phyloP scores from a whole-genome alignment of 2,329 filamentous ascomycete species.

The Mycocentrospora acerina region DNA sequence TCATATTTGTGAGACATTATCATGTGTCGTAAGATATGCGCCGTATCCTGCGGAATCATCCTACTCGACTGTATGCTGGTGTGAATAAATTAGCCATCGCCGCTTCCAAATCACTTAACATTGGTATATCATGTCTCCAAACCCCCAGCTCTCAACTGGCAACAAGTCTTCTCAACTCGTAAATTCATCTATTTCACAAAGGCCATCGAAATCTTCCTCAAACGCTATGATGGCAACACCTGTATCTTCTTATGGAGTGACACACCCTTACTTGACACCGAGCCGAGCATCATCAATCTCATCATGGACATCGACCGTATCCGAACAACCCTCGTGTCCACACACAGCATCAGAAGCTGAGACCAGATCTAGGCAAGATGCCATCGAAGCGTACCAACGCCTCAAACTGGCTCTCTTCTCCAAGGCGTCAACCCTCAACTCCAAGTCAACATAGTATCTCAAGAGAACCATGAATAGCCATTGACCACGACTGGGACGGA shows the following conservation, averaged over 20 bases:
- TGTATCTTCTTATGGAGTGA: slow-evolving; percentile 12
- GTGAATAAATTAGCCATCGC: no score
- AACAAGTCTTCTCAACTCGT: slow-evolving; percentile 16
- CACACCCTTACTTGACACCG: slow-evolving; percentile 31
- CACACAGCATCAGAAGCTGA: slow-evolving; percentile 15
- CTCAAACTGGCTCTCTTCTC: slow-evolving; percentile 36
- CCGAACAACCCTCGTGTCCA: slow-evolving; percentile 17
- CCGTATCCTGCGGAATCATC: no score
- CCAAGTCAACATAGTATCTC: neutral
- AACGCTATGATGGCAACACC: slow-evolving; percentile 13
- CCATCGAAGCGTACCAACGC: slow-evolving; percentile 38
- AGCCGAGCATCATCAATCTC: slow-evolving; percentile 32
- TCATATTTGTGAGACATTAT: neutral
- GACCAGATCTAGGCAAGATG: slow-evolving; percentile 23
- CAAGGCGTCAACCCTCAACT: slow-evolving; percentile 31
- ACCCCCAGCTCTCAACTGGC: neutral
- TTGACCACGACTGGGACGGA: no score
- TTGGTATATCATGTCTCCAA: slow-evolving; percentile 13
- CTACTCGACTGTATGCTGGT: no score
- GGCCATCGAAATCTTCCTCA: slow-evolving; percentile 20
- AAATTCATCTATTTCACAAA: slow-evolving; percentile 17
- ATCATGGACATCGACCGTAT: slow-evolving; percentile 34
- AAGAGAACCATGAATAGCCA: no score
- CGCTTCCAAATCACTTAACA: slow-evolving; percentile 19
- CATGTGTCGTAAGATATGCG: slow-evolving; percentile 1